Base-by-base conservation (phyloP, 495 filamentous ascomycete genomes). In the Acidiella bohemica region DNA sequence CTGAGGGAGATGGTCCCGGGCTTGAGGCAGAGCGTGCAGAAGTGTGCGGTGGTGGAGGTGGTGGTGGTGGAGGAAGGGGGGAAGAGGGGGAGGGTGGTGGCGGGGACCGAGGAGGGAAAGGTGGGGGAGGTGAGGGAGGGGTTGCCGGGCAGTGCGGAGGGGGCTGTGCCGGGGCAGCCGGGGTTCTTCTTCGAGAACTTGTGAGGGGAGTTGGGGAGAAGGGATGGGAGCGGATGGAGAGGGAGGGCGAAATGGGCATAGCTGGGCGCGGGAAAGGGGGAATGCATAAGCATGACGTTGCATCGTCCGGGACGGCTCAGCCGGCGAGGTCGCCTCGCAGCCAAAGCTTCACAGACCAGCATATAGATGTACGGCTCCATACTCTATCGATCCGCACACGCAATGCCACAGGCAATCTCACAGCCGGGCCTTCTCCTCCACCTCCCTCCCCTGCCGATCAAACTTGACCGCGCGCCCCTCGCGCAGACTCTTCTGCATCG, bases 401-500 rank as follows among this genome's bases (percentile, higher is more conserved):
- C n/a, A n/a, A n/a, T n/a, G n/a, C n/a, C n/a, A n/a, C n/a, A n/a
- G n/a, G n/a, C n/a, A n/a, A n/a, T 2, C 16, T 38, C 41, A 52
- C 13, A 52, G 31, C 14, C 28, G 13, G 12, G 50, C 50, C 29
- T 42, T 41, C 36, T 50, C 44, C 9, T 39, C 50, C 14, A 58
- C 40, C 46, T 58, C 51, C 28, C 43, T 54, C 16, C 67, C 67
- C 16, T 39, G 52, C 53, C 62, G 51, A 55, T 68, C 65, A 44
- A 78, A 78, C 36, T 54, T 67, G 18, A 80, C 70, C 67, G 76
- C 76, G 59, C 63, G 55, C 39, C 72, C 70, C 10, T 56, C 60
- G 44, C 63, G 62, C 58, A 80, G 44, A 30, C 61, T 60, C 58
- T 79, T 73, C 59, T 76, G 72, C 51, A 79, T 54, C 38, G 71